phyloP scores from a whole-genome alignment of 2,329 filamentous ascomycete species.

The Diaporthe citri region DNA sequence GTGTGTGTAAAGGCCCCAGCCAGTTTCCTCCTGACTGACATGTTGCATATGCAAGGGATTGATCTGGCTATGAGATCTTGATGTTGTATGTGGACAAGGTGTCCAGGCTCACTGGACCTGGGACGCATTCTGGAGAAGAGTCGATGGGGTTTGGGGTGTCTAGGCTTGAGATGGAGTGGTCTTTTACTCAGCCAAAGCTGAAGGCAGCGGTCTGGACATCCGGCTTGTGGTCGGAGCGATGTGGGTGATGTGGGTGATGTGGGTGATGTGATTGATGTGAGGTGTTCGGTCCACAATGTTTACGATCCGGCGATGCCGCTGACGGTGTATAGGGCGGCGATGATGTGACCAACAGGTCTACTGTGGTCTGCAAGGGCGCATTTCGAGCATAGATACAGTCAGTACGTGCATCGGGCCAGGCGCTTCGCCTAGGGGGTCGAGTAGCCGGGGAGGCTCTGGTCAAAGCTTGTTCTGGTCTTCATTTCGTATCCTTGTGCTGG shows the following conservation, averaged over 20 bases:
- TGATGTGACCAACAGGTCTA: neutral
- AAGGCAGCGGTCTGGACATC: neutral
- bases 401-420: neutral
- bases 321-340: neutral
- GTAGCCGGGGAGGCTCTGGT: neutral
- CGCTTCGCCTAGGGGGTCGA: neutral
- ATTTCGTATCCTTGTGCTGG: slow-evolving; percentile 17
- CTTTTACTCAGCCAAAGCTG: too few relatives aligned
- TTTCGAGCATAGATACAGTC: neutral
- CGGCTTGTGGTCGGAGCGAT: neutral
- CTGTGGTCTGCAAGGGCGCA: neutral
- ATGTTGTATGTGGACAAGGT: neutral
- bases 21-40: neutral
- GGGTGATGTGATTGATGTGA: too few relatives aligned
- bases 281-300: neutral
- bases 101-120: neutral
- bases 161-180: neutral
- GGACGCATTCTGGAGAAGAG: neutral
- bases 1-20: neutral
- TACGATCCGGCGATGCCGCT: neutral
- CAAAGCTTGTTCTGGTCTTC: slow-evolving; percentile 7
- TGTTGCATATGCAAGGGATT: neutral
- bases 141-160: neutral
- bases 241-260: too few relatives aligned
- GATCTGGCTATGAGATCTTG: neutral